Evolutionary conservation across 495 filamentous ascomycete species (phyloP).

Genomic region (Aspergillus steynii): DNA sequence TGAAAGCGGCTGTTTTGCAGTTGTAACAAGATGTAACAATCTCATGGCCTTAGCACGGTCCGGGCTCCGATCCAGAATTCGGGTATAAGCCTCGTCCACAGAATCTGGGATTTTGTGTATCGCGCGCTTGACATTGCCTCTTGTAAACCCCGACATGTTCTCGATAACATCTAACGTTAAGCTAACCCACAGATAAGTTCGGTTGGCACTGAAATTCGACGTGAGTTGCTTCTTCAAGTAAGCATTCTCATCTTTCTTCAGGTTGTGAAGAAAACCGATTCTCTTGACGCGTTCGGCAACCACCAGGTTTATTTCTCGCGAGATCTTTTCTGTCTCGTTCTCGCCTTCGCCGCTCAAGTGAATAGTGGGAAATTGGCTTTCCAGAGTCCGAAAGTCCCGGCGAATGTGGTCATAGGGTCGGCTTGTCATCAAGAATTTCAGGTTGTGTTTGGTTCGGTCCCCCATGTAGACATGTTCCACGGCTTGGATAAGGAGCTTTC

Average conservation of each 20-base stretch:
- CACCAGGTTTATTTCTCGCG: constrained; percentile 19
- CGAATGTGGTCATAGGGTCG: constrained; percentile 46
- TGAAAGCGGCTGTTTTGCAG: constrained; percentile 37
- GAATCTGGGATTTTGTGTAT: constrained; percentile 30
- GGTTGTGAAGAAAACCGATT: no score
- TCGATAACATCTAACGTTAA: constrained; percentile 37
- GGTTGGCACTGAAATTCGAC: constrained; percentile 20
- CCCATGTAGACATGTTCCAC: constrained; percentile 14
- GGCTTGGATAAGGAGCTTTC: constrained; percentile 19
- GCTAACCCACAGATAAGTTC: constrained; percentile 53
- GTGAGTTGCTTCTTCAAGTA: constrained; percentile 26
- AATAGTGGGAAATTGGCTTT: constrained; percentile 30
- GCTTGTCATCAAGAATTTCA: constrained; percentile 53
- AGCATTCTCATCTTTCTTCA: constrained; percentile 17
- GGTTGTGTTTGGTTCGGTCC: constrained; percentile 9
- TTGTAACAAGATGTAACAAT: constrained; percentile 41
- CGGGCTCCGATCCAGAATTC: constrained; percentile 33
- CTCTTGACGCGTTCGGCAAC: no score
- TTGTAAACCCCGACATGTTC: constrained; percentile 11
- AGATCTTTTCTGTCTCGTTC: constrained; percentile 36
- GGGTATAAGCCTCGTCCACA: constrained; percentile 43
- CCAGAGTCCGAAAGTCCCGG: constrained; percentile 23
- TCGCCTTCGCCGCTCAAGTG: constrained; percentile 41
- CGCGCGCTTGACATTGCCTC: not conserved
- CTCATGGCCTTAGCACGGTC: constrained; percentile 27